These are phyloP conservation scores for Neofusicoccum kwambonambiense DNA, from an alignment of 2,329 filamentous ascomycete species.

Conservation along the genomic window DNA sequence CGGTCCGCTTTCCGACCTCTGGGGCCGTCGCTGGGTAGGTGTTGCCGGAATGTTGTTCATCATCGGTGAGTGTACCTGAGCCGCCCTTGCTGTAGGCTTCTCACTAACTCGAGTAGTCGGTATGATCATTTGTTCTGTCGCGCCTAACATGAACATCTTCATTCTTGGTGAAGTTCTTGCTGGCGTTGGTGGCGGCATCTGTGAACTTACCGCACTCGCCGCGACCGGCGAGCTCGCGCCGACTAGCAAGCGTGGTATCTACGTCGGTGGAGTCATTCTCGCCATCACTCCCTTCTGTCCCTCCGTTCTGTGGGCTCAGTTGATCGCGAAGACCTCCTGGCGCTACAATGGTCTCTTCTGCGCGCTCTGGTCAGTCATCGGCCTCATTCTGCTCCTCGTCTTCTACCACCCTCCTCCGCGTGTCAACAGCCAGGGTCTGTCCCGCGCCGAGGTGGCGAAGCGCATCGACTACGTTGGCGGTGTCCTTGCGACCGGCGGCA, in stretches of 20 bases:
- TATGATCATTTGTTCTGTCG: constrained; percentile 57
- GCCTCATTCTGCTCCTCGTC: constrained; percentile 48
- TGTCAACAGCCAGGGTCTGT: constrained; percentile 36
- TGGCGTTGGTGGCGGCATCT: constrained; percentile 65
- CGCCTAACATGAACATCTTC: constrained; percentile 25
- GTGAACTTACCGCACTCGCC: constrained; percentile 67
- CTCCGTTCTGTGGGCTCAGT: constrained; percentile 61
- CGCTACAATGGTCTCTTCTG: constrained; percentile 56
- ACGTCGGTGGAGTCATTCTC: constrained; percentile 60
- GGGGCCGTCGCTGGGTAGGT: constrained; percentile 33
- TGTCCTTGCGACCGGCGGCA: constrained; percentile 29
- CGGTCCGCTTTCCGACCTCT: constrained; percentile 44
- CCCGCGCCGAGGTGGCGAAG: constrained; percentile 31
- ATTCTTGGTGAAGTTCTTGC: constrained; percentile 52
- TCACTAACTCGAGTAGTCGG: constrained; percentile 38
- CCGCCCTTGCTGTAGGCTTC: constrained; percentile 33
- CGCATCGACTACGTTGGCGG: constrained; percentile 35
- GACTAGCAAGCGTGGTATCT: constrained; percentile 62
- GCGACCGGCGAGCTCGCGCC: constrained; percentile 68
- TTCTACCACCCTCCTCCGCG: constrained; percentile 55
- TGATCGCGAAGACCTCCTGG: constrained; percentile 55
- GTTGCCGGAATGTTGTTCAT: constrained; percentile 27
- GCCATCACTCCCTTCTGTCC: constrained; percentile 64
- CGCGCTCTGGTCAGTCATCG: constrained; percentile 52
- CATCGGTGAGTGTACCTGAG: background rate